Base-by-base conservation (phyloP, 139 green algal species). In the Chlamydomonas schloesseri region DNA sequence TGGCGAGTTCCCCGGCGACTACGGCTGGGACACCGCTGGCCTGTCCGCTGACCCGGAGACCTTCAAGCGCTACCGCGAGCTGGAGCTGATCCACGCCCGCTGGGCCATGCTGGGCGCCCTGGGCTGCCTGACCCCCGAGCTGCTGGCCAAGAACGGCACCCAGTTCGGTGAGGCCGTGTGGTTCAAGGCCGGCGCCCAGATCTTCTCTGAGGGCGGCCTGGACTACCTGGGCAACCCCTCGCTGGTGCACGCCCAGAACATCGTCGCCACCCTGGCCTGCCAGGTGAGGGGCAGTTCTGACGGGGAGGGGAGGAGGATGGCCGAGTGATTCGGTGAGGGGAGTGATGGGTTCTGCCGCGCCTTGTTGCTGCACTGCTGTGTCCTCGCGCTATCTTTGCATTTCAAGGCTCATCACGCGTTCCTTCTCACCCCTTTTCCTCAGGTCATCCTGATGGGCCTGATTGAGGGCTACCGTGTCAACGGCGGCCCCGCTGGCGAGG, bases 171-270 rank as follows among this genome's bases (percentile, higher is more conserved):
- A 98, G 92, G 89, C 95, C 67, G 92, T 97, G 60, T 99, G 97
- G 97, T 99, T 98, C 94, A 99, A 99, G 96, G 96, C 96, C 87
- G 97, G 97, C 64, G 92, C 96, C 73, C 90, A 96, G 90, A 99
- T 99, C 95, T 98, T 99, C 91, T 79, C 87, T 65, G 94, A 95
- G 53, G 97, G 95, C 74, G 91, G 95, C 91, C 94, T 98, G 36
- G 93, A 98, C 95, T 98, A 98, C 94, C 93, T 98, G 82, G 97
- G 97, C 94, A 99, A 98, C 96, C 86, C 95, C 71, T 91, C 78
- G 89, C 93, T 99, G 75, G 93, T 99, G 84, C 97, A 99, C 89
- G 97, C 98, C 50, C 95, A 99, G 95, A 96, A 89, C 93, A 98
- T 99, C 89, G 84, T 99, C 34, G 97, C 96, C 84, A 99, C 95